phyloP scores from a whole-genome alignment of 208 protist species.

The Leishmania major region DNA sequence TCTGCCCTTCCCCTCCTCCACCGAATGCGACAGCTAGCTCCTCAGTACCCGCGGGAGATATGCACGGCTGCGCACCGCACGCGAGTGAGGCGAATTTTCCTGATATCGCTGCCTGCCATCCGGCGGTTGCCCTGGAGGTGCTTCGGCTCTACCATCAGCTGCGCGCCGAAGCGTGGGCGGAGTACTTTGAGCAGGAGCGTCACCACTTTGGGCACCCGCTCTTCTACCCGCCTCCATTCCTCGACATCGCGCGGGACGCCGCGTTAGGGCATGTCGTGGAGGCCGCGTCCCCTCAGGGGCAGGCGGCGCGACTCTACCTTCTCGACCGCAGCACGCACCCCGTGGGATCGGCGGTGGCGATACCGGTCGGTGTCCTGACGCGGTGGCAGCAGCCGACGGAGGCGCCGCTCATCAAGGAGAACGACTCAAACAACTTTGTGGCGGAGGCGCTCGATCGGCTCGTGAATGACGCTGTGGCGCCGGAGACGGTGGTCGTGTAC shows the following conservation, averaged over 20 bases:
- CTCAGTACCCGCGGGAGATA: background rate
- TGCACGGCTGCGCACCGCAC: background rate
- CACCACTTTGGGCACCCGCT: conserved; percentile 45
- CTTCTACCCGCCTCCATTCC: conserved; percentile 34
- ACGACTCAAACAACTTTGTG: conserved; percentile 55
- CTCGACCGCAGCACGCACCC: conserved; percentile 43
- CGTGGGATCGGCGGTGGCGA: conserved; percentile 49
- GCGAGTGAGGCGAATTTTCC: background rate
- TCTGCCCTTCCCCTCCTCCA: background rate
- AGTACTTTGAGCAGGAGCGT: conserved; percentile 67
- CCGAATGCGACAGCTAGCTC: background rate
- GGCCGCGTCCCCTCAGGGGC: conserved; percentile 52
- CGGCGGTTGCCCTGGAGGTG: conserved; percentile 17
- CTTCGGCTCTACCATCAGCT: conserved; percentile 43
- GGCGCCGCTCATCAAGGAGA: conserved; percentile 33
- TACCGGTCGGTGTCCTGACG: conserved; percentile 33
- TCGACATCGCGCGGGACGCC: conserved; percentile 35
- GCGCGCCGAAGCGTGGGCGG: conserved; percentile 60
- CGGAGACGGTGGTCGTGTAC: conserved; percentile 25
- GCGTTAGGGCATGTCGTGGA: conserved; percentile 33
- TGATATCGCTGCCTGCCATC: background rate
- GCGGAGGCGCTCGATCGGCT: conserved; percentile 40
- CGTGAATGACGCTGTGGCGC: conserved; percentile 7
- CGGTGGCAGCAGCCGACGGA: conserved; percentile 26
- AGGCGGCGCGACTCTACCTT: conserved; percentile 57